Evolutionary conservation across 2,329 filamentous ascomycete genomes (phyloP).

Genomic region (Aspergillaceae sp.): DNA sequence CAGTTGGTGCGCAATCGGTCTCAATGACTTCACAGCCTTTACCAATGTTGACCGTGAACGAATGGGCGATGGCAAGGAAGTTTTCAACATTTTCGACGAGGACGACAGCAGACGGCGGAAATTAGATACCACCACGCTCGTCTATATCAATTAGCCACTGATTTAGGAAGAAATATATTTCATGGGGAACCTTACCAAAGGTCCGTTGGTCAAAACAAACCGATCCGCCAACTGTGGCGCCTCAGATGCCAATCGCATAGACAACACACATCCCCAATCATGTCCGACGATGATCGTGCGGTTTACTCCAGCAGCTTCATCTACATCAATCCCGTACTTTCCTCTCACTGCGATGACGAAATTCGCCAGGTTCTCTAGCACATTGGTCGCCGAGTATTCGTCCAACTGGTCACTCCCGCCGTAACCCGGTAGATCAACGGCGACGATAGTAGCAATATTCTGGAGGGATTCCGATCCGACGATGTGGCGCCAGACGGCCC

Average conservation of each 20-base stretch:
- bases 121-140: conserved; percentile 36
- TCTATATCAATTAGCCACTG: conserved; percentile 21
- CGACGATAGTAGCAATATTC: conserved; percentile 40
- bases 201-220: conserved; percentile 47
- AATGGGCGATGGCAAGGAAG: conserved; percentile 37
- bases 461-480: conserved; percentile 34
- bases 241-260: conserved; percentile 50
- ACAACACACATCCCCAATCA: conserved; percentile 48
- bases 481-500: conserved; percentile 45
- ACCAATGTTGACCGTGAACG: conserved; percentile 38
- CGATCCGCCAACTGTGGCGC: conserved; percentile 48
- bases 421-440: conserved; percentile 51
- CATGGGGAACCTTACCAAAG: conserved; percentile 37
- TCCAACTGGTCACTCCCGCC: conserved; percentile 48
- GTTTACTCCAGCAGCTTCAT: conserved; percentile 29
- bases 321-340: conserved; percentile 35
- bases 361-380: conserved; percentile 46
- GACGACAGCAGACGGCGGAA: conserved; percentile 32
- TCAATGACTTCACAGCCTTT: conserved; percentile 36
- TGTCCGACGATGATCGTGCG: conserved; percentile 43
- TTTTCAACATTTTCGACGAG: conserved; percentile 43
- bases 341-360: conserved; percentile 45
- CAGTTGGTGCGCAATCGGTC: conserved; percentile 43
- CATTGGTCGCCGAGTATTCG: conserved; percentile 41
- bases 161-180: neutral